Evolutionary conservation across 1,139 yeast genomes (phyloP).

Genomic region (Yamadazyma jaroonii): DNA sequence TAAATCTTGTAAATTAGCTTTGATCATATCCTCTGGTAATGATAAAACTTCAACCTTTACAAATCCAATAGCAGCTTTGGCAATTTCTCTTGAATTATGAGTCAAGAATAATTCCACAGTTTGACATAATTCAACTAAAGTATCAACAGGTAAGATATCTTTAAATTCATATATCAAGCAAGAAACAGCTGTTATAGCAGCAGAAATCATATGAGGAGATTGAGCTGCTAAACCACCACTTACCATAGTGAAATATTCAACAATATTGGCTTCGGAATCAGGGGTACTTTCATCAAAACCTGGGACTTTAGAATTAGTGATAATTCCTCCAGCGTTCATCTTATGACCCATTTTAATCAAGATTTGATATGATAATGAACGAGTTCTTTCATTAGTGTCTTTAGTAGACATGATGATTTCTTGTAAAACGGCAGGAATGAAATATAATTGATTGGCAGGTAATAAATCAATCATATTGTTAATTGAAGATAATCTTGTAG

Average conservation of each 20-base stretch:
- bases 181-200: conserved; percentile 87
- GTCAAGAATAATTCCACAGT: conserved; percentile 89
- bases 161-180: conserved; percentile 87
- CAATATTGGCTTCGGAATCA: conserved; percentile 63
- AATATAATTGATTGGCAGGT: conserved; percentile 62
- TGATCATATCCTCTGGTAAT: conserved; percentile 76
- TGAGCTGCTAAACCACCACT: conserved; percentile 96
- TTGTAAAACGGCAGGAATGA: conserved; percentile 78
- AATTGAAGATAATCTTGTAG: conserved; percentile 74
- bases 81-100: conserved; percentile 89
- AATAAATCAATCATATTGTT: conserved; percentile 56
- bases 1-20: conserved; percentile 62
- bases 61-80: conserved; percentile 90
- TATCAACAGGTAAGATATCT: conserved; percentile 51
- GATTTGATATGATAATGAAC: conserved; percentile 75
- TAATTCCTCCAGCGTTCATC: conserved; percentile 69
- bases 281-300: conserved; percentile 65
- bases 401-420: conserved; percentile 92
- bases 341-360: conserved; percentile 78
- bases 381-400: conserved; percentile 87
- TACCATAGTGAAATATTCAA: conserved; percentile 87
- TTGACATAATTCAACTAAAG: conserved; percentile 72
- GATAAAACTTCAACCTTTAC: conserved; percentile 87
- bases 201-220: conserved; percentile 93
- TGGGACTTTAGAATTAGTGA: conserved; percentile 65